These are phyloP conservation scores for Trypanosoma melophagium DNA, from an alignment of 208 protist genomes.

Conservation along the genomic window DNA sequence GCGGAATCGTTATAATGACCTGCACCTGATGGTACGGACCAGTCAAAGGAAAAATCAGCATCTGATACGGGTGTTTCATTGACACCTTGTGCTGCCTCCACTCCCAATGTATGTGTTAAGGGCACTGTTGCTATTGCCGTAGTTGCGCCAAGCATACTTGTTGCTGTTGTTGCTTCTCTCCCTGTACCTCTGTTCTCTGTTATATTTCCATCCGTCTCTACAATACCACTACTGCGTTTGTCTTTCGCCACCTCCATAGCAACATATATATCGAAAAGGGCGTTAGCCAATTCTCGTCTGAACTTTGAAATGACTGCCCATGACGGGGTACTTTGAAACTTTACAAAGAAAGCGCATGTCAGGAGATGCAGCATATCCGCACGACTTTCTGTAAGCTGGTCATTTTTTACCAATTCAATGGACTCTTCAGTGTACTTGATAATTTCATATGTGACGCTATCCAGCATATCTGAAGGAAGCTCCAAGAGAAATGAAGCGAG, in stretches of 20 bases:
- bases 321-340: slow-evolving; percentile 7
- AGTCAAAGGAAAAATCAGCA: slow-evolving; percentile 15
- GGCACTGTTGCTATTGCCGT: not conserved
- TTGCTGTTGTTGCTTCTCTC: not conserved
- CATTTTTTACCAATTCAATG: not conserved
- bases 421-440: slow-evolving; percentile 7
- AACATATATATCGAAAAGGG: slow-evolving; percentile 25
- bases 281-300: slow-evolving; percentile 24
- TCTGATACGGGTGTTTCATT: not conserved
- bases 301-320: slow-evolving; percentile 7
- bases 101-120: not conserved
- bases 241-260: slow-evolving; percentile 8
- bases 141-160: not conserved
- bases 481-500: slow-evolving; percentile 24
- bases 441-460: slow-evolving; percentile 14
- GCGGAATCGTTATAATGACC: slow-evolving; percentile 3
- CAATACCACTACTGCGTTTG: not conserved
- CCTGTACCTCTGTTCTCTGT: not conserved
- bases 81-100: not conserved
- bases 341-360: slow-evolving; percentile 14
- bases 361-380: slow-evolving; percentile 5
- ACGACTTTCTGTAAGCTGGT: slow-evolving; percentile 12
- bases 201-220: too few species aligned
- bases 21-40: slow-evolving; percentile 1
- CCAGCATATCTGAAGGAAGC: slow-evolving; percentile 20